Evolutionary conservation across 352 stramenopile genomes (phyloP).

Genomic region (Phytophthora melonis): DNA sequence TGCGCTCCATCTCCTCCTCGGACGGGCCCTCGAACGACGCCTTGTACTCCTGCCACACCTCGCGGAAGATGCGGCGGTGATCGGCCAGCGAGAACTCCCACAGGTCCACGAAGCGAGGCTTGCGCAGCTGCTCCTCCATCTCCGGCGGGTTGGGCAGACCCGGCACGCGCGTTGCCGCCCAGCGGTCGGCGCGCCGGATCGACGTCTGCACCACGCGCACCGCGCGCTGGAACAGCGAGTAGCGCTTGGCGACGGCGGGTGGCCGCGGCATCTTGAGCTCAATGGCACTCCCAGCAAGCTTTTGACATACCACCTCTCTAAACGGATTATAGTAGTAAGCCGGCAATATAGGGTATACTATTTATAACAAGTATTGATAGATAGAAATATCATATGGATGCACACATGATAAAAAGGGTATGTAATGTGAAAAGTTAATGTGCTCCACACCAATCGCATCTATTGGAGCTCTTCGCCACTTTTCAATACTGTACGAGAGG

Average conservation of each 20-base stretch:
- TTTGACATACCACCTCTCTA: not conserved
- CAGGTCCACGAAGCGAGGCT: constrained; percentile 73
- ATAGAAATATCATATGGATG: not conserved
- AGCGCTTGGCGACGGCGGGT: constrained; percentile 48
- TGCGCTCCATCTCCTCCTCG: constrained; percentile 69
- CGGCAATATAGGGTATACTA: not conserved
- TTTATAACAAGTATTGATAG: not conserved
- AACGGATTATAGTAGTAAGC: not conserved
- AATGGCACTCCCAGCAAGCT: not conserved
- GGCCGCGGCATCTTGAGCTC: constrained; percentile 24
- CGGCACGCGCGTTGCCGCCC: constrained; percentile 63
- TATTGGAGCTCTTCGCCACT: constrained; percentile 3
- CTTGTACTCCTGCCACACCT: constrained; percentile 83
- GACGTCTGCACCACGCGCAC: constrained; percentile 80
- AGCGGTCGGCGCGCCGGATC: constrained; percentile 58
- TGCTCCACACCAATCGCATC: constrained; percentile 5
- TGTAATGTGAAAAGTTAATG: not conserved
- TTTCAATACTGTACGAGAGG: constrained; percentile 24
- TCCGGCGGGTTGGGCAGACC: constrained; percentile 81
- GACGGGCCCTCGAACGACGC: constrained; percentile 60
- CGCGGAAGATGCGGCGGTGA: constrained; percentile 63
- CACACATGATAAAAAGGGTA: not conserved
- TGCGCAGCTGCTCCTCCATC: constrained; percentile 46
- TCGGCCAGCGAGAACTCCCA: constrained; percentile 83
- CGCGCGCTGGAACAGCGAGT: constrained; percentile 82